Evolutionary conservation across 164 flowering plant species (phyloP).

Genomic region (Akebia trifoliata): DNA sequence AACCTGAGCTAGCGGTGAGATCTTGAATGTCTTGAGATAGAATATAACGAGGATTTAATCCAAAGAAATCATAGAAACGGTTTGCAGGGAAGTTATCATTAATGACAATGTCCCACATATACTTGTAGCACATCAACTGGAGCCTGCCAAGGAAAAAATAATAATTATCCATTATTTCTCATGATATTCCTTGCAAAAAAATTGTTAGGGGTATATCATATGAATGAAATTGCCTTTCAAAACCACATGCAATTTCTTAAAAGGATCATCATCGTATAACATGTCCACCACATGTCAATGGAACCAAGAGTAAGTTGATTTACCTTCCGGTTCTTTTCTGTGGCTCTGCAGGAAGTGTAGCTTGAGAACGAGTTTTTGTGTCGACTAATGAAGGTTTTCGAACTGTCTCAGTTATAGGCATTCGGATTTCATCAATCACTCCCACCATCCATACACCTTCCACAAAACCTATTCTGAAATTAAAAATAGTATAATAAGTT

Average conservation of each 20-base stretch:
- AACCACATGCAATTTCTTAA: background rate
- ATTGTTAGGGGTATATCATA: background rate
- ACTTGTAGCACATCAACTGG: constrained; percentile 89
- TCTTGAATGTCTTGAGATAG: constrained; percentile 57
- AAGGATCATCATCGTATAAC: background rate
- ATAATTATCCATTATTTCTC: constrained; percentile 1
- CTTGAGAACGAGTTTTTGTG: constrained; percentile 66
- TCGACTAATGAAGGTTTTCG: constrained; percentile 51
- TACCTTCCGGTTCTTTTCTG: constrained; percentile 89
- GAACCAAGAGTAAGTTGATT: background rate
- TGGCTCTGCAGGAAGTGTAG: constrained; percentile 64
- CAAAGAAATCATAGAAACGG: constrained; percentile 52
- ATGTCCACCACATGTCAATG: background rate
- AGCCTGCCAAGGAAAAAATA: constrained; percentile 46
- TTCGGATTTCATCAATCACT: constrained; percentile 73
- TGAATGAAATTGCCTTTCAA: too few species aligned
- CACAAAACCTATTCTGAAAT: constrained; percentile 36
- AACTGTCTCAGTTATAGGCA: constrained; percentile 33
- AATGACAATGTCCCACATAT: constrained; percentile 67
- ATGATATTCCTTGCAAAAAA: background rate
- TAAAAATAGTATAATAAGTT: background rate
- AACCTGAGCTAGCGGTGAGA: constrained; percentile 38
- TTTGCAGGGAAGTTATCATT: constrained; percentile 42
- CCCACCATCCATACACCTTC: constrained; percentile 82
- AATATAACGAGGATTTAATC: constrained; percentile 43